A percentile compares a stretch with the other conserved stretches of the same genome.
Evolutionary conservation across 129 eudicot species (phyloP).

Genomic region (Flaveria ramosissima): DNA sequence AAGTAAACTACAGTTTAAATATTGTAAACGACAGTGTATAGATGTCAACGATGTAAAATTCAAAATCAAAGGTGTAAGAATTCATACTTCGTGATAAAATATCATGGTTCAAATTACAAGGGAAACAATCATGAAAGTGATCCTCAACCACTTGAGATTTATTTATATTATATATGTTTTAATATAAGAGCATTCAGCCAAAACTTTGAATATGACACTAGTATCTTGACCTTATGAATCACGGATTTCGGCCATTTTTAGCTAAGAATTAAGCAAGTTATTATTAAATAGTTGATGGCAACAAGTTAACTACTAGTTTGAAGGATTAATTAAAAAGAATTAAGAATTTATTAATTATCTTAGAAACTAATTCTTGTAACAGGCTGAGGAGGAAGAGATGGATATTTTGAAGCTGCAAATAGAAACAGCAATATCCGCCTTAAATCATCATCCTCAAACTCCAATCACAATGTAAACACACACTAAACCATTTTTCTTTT

Average conservation of each 20-base stretch:
- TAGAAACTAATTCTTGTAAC: slow-evolving; percentile 16
- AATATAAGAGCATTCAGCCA: neutral
- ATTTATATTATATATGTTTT: neutral
- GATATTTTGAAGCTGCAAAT: slow-evolving; percentile 43
- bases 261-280: neutral
- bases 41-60: no score
- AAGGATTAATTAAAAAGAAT: neutral
- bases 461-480: slow-evolving; percentile 34
- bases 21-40: no score
- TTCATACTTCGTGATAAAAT: neutral
- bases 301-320: neutral
- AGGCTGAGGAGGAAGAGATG: slow-evolving; percentile 43
- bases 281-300: neutral
- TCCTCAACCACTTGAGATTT: neutral
- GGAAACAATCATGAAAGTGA: neutral
- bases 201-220: neutral
- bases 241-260: neutral
- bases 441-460: slow-evolving; percentile 30
- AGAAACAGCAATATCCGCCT: slow-evolving; percentile 53
- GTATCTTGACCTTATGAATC: neutral
- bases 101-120: neutral
- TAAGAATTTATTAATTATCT: neutral
- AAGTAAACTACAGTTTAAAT: no score
- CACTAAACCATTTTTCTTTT: neutral
- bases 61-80: no score